Evolutionary conservation across 768 basidiomycete genomes (phyloP), one percentile per base, ranked within the genome.

Genomic region (Lactarius pseudohatsudake): DNA sequence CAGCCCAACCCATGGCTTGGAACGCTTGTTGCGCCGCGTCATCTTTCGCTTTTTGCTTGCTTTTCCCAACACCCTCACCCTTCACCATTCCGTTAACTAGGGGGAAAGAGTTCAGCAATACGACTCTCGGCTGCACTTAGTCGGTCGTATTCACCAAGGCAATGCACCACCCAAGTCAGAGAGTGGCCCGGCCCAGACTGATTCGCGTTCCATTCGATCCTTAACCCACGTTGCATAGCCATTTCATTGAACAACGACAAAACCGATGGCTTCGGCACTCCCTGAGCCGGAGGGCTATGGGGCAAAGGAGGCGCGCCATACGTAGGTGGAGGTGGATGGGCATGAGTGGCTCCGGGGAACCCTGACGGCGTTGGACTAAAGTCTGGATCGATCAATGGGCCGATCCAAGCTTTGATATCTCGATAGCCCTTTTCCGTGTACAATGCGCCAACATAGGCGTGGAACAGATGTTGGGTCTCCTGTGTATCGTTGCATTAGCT

Each of bases 41-140:
- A 72, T 92, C 90, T 75, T 91, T 92, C 8, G 90, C 90, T 2
- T 84, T 76, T 72, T 92, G 90, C 75, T 92, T 92, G 74, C 80
- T 88, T 61, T 80, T 78, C 34, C 89, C 88, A n/a, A 74, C 75
- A 2, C 90, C 91, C 58, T 79, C 75, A 13, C 90, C 90, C 71
- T 86, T 89, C 72, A 79, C 78, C 65, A 89, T 84, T 2, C 88
- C 88, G 70, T 91, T 88, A 59, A 90, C 91, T 91, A 64, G 38
- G 50, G 36, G 55, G 11, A 11, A 50, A 36, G 26, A 54, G 1
- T 26, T 38, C 18, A 50, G 59, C 38, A 40, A 56, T n/a, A 10
- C 3, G 32, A 18, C 53, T 22, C 32, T 50, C 36, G 11, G 50
- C 26, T 55, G n/a, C 5, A 11, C 53, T 41, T 10, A 18, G 13